Evolutionary conservation across 441 rosid species (phyloP).

Genomic region (Eutrema salsugineum): DNA sequence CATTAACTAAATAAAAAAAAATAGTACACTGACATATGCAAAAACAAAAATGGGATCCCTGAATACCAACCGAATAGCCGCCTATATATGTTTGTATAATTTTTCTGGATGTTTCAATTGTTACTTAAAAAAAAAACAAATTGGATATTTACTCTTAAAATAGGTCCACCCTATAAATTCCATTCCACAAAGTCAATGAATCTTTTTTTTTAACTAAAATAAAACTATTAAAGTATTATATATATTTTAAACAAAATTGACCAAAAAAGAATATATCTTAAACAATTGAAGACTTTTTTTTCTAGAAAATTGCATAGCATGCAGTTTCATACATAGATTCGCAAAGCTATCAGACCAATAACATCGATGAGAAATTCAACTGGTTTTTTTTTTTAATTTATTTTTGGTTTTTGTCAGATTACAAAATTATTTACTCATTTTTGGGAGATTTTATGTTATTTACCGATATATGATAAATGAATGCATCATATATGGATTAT

Average conservation of each 20-base stretch:
- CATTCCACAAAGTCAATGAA: not conserved
- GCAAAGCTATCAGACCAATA: not conserved
- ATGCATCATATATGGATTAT: too few relatives aligned
- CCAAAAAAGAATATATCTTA: not conserved
- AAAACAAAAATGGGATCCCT: not conserved
- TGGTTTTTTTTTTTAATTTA: not conserved
- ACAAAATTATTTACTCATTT: not conserved
- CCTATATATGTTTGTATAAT: not conserved
- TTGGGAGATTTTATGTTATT: too few relatives aligned
- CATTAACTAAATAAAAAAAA: too few relatives aligned
- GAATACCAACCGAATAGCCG: not conserved
- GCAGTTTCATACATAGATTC: not conserved
- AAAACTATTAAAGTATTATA: not conserved
- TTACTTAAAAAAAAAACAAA: not conserved
- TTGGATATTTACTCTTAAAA: not conserved
- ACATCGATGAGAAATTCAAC: not conserved
- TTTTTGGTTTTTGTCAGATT: not conserved
- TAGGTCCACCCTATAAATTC: not conserved
- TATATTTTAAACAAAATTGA: not conserved
- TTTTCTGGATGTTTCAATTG: not conserved
- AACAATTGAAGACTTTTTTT: not conserved
- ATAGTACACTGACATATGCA: too few relatives aligned
- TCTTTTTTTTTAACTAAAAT: not conserved
- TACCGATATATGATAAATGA: too few relatives aligned
- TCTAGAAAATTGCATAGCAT: not conserved